Evolutionary conservation across 306 rosid genomes (phyloP).

Genomic region (Arachis stenosperma): DNA sequence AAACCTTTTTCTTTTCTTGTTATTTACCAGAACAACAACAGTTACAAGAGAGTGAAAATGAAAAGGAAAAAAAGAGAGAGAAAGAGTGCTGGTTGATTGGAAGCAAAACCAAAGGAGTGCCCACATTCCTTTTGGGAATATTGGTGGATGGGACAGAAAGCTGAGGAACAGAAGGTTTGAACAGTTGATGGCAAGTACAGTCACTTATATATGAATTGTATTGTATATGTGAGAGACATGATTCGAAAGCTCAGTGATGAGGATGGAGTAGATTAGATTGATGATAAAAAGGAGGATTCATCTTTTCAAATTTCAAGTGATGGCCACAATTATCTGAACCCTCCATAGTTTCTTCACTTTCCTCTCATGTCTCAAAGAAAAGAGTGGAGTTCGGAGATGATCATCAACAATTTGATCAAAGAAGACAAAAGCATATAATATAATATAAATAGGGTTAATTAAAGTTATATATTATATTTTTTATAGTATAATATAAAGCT

Average conservation of each 20-base stretch:
- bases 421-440: slow-evolving; percentile 43
- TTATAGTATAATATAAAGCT: slow-evolving; percentile 45
- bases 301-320: slow-evolving; percentile 39
- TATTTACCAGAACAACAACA: slow-evolving; percentile 48
- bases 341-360: no score
- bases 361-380: no score
- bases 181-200: slow-evolving; percentile 73
- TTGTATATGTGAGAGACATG: slow-evolving; percentile 41
- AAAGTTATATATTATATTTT: slow-evolving; percentile 22
- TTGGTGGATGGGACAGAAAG: slow-evolving; percentile 99
- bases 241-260: slow-evolving; percentile 57
- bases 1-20: slow-evolving; percentile 40
- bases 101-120: slow-evolving; percentile 59
- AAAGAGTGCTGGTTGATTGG: slow-evolving; percentile 64
- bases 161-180: slow-evolving; percentile 87
- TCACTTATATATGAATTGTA: slow-evolving; percentile 34
- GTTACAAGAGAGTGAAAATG: slow-evolving; percentile 31
- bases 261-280: slow-evolving; percentile 45
- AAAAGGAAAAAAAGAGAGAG: slow-evolving; percentile 18
- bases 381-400: no score
- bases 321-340: no score
- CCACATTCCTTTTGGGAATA: slow-evolving; percentile 84
- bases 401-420: slow-evolving; percentile 19
- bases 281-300: slow-evolving; percentile 56
- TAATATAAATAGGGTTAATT: slow-evolving; percentile 32